Evolutionary conservation across 176 grass and related monocot species (phyloP).

Genomic region (Dendrocalamus sinicus): DNA sequence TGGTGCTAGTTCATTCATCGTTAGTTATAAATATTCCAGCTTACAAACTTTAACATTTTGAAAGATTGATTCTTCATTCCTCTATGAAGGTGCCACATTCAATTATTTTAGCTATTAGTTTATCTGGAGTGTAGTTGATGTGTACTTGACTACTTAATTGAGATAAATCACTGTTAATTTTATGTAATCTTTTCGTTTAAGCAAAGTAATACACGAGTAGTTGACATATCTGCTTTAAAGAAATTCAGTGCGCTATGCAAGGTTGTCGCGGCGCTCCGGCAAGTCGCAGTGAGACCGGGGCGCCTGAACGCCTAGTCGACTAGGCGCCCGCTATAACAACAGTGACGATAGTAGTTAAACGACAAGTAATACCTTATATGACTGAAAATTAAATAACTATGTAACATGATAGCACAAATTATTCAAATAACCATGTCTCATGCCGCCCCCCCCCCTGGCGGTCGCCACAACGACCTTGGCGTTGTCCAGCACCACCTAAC

Average conservation of each 20-base stretch:
- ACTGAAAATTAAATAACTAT: too few species aligned
- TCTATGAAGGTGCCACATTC: neutral
- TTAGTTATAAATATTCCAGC: constrained; percentile 3
- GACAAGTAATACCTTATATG: too few species aligned
- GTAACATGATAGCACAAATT: too few species aligned
- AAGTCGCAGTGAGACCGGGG: too few species aligned
- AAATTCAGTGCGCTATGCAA: neutral
- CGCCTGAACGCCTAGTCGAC: too few species aligned
- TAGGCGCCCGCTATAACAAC: too few species aligned
- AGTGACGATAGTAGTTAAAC: too few species aligned
- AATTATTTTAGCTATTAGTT: constrained; percentile 3
- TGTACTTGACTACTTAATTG: neutral
- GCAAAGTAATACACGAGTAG: neutral
- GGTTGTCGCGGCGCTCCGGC: too few species aligned
- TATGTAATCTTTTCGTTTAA: neutral
- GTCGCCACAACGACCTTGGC: too few species aligned
- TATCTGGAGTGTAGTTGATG: neutral
- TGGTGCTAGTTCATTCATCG: constrained; percentile 21
- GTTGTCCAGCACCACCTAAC: too few species aligned
- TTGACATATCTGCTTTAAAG: constrained; percentile 13
- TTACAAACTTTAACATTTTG: neutral
- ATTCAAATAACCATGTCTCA: too few species aligned
- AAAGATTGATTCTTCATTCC: neutral
- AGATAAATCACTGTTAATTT: constrained; percentile 4
- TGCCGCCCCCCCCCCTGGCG: too few species aligned